These are phyloP conservation scores for Conticribra weissflogii DNA, from an alignment of 108 stramenopile genomes.

Conservation along the genomic window DNA sequence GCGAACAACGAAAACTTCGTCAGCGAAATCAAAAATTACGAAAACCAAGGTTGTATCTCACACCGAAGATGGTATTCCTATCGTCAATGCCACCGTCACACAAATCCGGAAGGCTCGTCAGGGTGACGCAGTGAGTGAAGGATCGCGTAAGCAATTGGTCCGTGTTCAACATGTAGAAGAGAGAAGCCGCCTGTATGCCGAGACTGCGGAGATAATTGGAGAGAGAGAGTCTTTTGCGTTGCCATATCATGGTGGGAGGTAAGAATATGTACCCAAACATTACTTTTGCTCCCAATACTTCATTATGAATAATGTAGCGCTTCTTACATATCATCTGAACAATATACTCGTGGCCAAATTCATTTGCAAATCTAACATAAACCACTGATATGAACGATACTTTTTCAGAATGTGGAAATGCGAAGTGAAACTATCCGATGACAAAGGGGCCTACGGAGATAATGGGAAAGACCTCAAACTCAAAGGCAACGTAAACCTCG, in stretches of 20 bases:
- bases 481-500: neutral
- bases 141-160: conserved; percentile 19
- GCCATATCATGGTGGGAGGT: conserved; percentile 71
- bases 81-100: conserved; percentile 41
- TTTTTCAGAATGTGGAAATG: conserved; percentile 65
- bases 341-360: too few species aligned
- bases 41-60: conserved; percentile 27
- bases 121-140: neutral
- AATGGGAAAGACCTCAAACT: conserved; percentile 31
- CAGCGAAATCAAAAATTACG: neutral
- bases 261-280: neutral
- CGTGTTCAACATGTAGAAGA: conserved; percentile 35
- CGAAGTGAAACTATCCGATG: conserved; percentile 42
- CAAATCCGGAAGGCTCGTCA: conserved; percentile 34
- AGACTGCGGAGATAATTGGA: conserved; percentile 64
- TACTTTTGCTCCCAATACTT: neutral
- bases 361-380: neutral
- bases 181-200: conserved; percentile 59
- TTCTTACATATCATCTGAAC: too few species aligned
- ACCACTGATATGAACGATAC: neutral
- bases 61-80: conserved; percentile 45
- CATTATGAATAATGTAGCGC: neutral
- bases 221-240: conserved; percentile 61
- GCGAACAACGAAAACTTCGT: neutral
- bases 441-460: conserved; percentile 29